Percentiles rank a stretch among this genome's conserved stretches.
Evolutionary conservation across 768 basidiomycete genomes (phyloP).

Genomic region (Lepiota brunneoincarnata): DNA sequence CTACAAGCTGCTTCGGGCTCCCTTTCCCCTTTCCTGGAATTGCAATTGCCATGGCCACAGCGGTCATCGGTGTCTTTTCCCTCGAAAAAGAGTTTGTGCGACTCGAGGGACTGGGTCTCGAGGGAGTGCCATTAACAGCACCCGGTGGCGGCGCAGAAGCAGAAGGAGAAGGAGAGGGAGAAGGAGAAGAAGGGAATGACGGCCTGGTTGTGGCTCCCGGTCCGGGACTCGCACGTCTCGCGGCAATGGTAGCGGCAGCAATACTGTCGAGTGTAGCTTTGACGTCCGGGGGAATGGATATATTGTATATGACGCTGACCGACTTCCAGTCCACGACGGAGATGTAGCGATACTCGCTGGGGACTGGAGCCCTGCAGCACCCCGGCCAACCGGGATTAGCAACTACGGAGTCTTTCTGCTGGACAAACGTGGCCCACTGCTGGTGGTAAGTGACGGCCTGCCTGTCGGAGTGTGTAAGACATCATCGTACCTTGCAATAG

Average conservation of each 20-base stretch:
- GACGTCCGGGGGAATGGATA: conserved; percentile 72
- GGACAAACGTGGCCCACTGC: conserved; percentile 71
- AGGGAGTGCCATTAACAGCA: neutral
- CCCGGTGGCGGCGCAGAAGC: neutral
- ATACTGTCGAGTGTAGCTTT: conserved; percentile 63
- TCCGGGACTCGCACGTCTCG: conserved; percentile 25
- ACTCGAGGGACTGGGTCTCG: neutral
- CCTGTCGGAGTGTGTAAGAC: too few species aligned
- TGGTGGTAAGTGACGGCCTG: conserved; percentile 22
- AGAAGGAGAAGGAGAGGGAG: neutral
- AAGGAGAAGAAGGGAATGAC: conserved; percentile 6
- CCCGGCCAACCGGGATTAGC: conserved; percentile 85
- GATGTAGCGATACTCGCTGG: conserved; percentile 59
- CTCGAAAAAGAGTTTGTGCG: conserved; percentile 2
- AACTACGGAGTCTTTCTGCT: conserved; percentile 47
- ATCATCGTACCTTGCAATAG: conserved; percentile 86
- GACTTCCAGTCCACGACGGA: conserved; percentile 78
- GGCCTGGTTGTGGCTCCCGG: conserved; percentile 26
- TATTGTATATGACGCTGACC: conserved; percentile 70
- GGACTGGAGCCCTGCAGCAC: conserved; percentile 76
- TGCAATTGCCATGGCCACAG: neutral
- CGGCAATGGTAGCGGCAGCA: conserved; percentile 27
- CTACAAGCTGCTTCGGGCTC: conserved; percentile 9
- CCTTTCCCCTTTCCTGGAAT: conserved; percentile 4
- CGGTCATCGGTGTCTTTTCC: neutral